phyloP scores from a whole-genome alignment of 139 green algal species.

The Chlorella vulgaris region DNA sequence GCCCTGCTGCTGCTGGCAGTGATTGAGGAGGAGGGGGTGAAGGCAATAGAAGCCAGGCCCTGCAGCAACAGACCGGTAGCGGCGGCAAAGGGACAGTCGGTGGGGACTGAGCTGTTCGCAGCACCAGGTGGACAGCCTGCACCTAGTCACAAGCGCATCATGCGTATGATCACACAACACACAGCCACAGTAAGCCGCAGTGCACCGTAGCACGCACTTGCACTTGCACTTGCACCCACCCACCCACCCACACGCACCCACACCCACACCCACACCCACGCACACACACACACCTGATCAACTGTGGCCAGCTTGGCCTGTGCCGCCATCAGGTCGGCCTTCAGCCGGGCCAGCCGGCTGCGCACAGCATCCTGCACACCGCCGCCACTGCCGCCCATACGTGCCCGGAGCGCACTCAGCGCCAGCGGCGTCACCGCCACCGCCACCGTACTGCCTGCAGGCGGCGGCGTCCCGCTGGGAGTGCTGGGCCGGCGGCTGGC shows the following conservation, averaged over 20 bases:
- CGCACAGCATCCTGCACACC: constrained; percentile 35
- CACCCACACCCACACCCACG: not conserved
- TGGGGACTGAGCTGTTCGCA: too few species aligned
- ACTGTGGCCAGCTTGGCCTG: constrained; percentile 40
- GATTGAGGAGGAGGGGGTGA: constrained; percentile 28
- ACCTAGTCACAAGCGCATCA: too few species aligned
- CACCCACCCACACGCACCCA: too few species aligned
- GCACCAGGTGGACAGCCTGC: too few species aligned
- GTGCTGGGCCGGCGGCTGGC: constrained; percentile 4
- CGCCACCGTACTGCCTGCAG: not conserved
- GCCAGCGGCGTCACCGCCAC: constrained; percentile 24
- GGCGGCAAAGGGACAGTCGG: not conserved
- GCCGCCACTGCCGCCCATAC: constrained; percentile 10
- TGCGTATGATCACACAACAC: too few species aligned
- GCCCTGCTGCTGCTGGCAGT: constrained; percentile 2
- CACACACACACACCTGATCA: constrained; percentile 24
- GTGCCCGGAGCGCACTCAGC: constrained; percentile 24
- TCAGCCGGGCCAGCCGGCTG: constrained; percentile 34
- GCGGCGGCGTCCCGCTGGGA: not conserved
- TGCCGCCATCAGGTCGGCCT: constrained; percentile 41
- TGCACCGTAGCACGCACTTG: too few species aligned
- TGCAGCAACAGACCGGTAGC: not conserved
- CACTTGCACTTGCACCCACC: too few species aligned
- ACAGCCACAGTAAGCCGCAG: too few species aligned
- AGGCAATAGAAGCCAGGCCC: constrained; percentile 35